Conservation (phyloP, 345 rosid species). For the Kernera saxatilis region DNA sequence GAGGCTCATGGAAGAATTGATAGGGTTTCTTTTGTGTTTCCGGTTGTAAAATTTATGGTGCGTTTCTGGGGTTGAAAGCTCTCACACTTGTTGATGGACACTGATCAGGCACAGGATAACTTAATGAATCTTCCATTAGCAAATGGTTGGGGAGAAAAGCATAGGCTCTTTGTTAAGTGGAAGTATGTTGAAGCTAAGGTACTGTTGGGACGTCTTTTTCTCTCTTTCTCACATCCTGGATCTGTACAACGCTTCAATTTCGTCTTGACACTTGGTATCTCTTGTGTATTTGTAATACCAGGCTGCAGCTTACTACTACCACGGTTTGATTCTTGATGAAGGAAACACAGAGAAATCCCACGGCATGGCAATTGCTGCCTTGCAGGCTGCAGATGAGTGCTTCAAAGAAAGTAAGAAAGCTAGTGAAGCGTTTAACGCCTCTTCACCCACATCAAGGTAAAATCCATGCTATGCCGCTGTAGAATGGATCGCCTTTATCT, state of each 20-base stretch:
- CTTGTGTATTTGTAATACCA: conserved; percentile 1
- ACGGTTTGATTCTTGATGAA: conserved; percentile 93
- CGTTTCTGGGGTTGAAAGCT: neutral
- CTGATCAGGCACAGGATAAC: conserved; percentile 86
- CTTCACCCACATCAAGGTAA: conserved; percentile 85
- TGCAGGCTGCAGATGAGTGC: conserved; percentile 92
- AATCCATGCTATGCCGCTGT: neutral
- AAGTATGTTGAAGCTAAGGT: conserved; percentile 91
- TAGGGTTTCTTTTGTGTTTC: neutral
- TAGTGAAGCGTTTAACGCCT: conserved; percentile 64
- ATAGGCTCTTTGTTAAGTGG: conserved; percentile 79
- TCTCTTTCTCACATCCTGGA: too few species aligned
- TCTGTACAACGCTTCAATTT: neutral
- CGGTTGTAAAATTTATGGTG: neutral
- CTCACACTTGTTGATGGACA: conserved; percentile 8
- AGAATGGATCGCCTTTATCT: neutral
- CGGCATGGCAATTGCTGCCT: conserved; percentile 93
- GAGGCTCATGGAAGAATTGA: neutral
- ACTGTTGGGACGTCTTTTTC: conserved; percentile 25
- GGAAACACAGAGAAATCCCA: conserved; percentile 96
- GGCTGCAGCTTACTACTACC: conserved; percentile 99
- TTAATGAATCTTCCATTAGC: conserved; percentile 76
- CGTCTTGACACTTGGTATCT: conserved; percentile 1
- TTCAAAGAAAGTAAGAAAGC: conserved; percentile 80
- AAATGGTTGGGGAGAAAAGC: conserved; percentile 97